Evolutionary conservation across 106 monocot genomes (phyloP), one percentile per base, ranked within the genome.

Genomic region (Xerophyta viscosa): DNA sequence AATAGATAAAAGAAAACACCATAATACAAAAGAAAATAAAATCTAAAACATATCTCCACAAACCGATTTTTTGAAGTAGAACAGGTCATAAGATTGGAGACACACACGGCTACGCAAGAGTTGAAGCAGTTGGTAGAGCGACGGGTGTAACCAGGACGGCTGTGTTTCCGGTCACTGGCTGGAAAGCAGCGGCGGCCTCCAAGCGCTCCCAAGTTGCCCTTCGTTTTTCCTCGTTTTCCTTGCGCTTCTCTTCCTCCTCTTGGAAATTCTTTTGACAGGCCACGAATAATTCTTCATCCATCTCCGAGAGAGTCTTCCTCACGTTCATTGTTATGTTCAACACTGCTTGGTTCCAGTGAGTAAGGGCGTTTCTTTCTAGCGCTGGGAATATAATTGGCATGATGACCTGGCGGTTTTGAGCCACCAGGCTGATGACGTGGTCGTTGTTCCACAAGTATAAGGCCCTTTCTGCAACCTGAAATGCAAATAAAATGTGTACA

Each of bases 401-500:
- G 48, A 92, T 71, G 37, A 49, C 68, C 29, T 83, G 76, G 20
- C 87, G 76, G 52, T 83, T 79, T 37, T 87, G 92, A 8, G 87
- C 70, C 20, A 86, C 65, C 55, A 92, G 39, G n/a, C 63, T 66
- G 7, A 77, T 77, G 20, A 92, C 56, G 41, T 86, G 82, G 61
- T 92, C 92, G 18, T 92, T 92, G 83, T 87, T 87, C 79, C 86
- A 92, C 33, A 92, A 58, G 67, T 83, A 87, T 4, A 87, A 56
- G 12, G 92, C 82, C 48, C 92, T 60, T 56, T 92, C 92, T 0
- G 92, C 82, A 44, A 92, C 92, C 92, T 92, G 87, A 28, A 64
- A 70, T 28, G n/a, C n/a, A n/a, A n/a, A n/a, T n/a, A n/a, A n/a
- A n/a, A n/a, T n/a, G n/a, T n/a, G n/a, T n/a, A n/a, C n/a, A n/a